These are phyloP conservation scores for Diutina rugosa DNA, from an alignment of 1,139 yeast genomes.

Conservation along the genomic window DNA sequence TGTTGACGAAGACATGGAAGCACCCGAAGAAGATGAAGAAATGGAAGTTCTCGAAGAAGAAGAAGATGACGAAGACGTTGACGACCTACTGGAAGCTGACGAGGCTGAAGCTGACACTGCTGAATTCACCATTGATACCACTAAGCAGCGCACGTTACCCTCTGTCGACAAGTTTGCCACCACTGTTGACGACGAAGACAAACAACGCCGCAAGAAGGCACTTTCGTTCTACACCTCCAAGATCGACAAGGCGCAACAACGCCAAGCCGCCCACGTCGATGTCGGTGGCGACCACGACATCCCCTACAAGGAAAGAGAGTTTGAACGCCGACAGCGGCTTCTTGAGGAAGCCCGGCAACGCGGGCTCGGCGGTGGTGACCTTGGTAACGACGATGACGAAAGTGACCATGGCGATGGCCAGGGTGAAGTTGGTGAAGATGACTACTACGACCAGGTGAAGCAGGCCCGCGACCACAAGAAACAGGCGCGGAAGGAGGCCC, in stretches of 20 bases:
- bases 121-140: slow-evolving; percentile 37
- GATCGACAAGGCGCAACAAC: slow-evolving; percentile 68
- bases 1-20: slow-evolving; percentile 8
- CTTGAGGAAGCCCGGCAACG: slow-evolving; percentile 81
- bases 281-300: slow-evolving; percentile 79
- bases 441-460: slow-evolving; percentile 40
- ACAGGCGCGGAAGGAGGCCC: slow-evolving; percentile 48
- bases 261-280: slow-evolving; percentile 34
- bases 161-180: slow-evolving; percentile 21
- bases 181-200: slow-evolving; percentile 72
- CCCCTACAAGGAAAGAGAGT: slow-evolving; percentile 85
- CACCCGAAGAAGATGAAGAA: slow-evolving; percentile 10
- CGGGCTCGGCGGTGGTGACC: slow-evolving; percentile 42
- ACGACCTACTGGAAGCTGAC: slow-evolving; percentile 6
- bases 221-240: slow-evolving; percentile 94
- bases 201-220: slow-evolving; percentile 67
- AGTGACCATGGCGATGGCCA: slow-evolving; percentile 35
- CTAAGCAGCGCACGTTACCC: slow-evolving; percentile 18
- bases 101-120: slow-evolving; percentile 18
- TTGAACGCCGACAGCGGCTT: slow-evolving; percentile 79
- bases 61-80: slow-evolving; percentile 11
- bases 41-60: slow-evolving; percentile 17
- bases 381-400: slow-evolving; percentile 41
- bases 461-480: slow-evolving; percentile 34
- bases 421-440: slow-evolving; percentile 22